Conservation (phyloP, 306 rosid species). For the Morella rubra region DNA sequence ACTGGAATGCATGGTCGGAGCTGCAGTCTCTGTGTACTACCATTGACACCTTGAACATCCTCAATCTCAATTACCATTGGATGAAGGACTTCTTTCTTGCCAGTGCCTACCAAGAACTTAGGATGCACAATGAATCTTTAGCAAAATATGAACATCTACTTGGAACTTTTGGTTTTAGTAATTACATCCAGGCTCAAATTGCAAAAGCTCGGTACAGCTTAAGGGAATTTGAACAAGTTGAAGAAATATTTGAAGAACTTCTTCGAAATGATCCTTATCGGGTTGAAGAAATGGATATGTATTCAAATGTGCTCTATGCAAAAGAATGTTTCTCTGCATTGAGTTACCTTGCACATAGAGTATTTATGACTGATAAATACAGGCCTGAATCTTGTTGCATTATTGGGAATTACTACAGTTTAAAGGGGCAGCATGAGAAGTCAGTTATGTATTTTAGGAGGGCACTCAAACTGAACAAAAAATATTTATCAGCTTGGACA, state of each 20-base stretch:
- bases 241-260: conserved; percentile 92
- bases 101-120: conserved; percentile 76
- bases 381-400: conserved; percentile 98
- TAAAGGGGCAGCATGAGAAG: conserved; percentile 95
- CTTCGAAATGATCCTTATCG: conserved; percentile 89
- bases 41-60: conserved; percentile 69
- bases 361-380: conserved; percentile 88
- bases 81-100: conserved; percentile 97
- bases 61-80: conserved; percentile 89
- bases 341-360: conserved; percentile 97
- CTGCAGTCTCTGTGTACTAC: conserved; percentile 77
- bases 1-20: conserved; percentile 98
- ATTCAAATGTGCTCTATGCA: conserved; percentile 94
- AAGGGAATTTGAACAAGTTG: conserved; percentile 92
- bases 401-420: conserved; percentile 94
- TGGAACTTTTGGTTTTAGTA: conserved; percentile 75
- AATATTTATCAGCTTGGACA: conserved; percentile 96
- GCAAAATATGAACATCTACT: conserved; percentile 69
- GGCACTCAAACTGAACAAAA: conserved; percentile 93
- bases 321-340: conserved; percentile 81
- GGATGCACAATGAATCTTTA: conserved; percentile 84
- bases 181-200: conserved; percentile 90
- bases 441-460: conserved; percentile 89
- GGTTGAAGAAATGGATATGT: conserved; percentile 98
- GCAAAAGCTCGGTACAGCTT: conserved; percentile 90